Percentiles rank a stretch among this genome's conserved stretches.
Conservation (phyloP, 495 filamentous ascomycete species). For the Penicillium silybi region DNA sequence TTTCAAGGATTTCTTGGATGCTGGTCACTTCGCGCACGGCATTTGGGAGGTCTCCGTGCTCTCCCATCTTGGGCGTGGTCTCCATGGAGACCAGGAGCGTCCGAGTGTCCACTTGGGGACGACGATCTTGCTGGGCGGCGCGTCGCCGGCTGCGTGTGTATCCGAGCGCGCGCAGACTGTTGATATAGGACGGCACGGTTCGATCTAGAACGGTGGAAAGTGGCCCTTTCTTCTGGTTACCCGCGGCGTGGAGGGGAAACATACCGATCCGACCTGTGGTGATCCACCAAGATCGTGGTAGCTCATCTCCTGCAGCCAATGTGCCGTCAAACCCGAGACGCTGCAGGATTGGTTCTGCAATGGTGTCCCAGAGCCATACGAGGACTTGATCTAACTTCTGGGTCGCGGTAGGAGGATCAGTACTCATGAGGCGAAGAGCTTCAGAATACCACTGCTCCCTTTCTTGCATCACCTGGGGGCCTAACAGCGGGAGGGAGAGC, state of each 20-base stretch:
- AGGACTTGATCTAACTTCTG: conserved; percentile 3
- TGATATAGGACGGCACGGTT: conserved; percentile 12
- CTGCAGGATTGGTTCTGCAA: conserved; percentile 9
- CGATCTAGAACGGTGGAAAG: conserved; percentile 3
- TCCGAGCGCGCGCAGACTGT: conserved; percentile 5
- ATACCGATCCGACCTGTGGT: conserved; percentile 10
- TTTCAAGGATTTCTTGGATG: too few relatives aligned
- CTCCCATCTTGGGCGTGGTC: too few relatives aligned
- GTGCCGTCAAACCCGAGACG: conserved; percentile 1
- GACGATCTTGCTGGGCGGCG: background rate
- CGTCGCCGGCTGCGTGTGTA: conserved; percentile 2
- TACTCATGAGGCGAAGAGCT: too few relatives aligned
- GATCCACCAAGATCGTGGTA: conserved; percentile 12
- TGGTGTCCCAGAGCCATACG: conserved; percentile 13
- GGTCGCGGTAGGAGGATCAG: background rate
- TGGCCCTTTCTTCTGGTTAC: background rate
- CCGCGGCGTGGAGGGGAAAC: conserved; percentile 11
- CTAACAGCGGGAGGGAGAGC: conserved; percentile 4
- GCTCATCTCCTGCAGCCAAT: background rate
- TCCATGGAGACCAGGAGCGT: too few relatives aligned
- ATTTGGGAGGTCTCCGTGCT: too few relatives aligned
- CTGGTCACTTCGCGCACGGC: too few relatives aligned
- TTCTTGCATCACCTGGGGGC: background rate
- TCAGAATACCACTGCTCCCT: too few relatives aligned
- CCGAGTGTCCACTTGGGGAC: too few relatives aligned